Base-by-base conservation (phyloP, 2,329 filamentous ascomycete genomes). In the Aspergillus fructus region DNA sequence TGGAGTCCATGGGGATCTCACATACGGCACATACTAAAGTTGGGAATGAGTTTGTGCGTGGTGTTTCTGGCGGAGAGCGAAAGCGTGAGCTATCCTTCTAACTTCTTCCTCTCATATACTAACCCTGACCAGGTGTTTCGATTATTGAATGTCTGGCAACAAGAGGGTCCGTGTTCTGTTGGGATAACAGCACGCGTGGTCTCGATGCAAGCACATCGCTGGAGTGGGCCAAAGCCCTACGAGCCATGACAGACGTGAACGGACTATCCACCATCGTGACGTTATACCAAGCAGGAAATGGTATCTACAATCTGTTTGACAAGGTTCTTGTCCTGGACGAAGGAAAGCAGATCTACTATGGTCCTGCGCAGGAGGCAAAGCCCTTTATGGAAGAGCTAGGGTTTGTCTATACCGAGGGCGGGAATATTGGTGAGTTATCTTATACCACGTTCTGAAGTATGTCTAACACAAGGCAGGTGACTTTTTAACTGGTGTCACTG, bases 211-310 rank as follows among this genome's bases (percentile, higher is more conserved):
- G 82, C 63, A 88, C 83, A 4, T 86, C 85, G 1, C 74, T 88
- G 1, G 81, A 87, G 52, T 88, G 81, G 66, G 78, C 81, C 30
- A 85, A 84, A 64, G 81, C 83, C 2, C 72, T 89, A 15, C 78
- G 87, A 7, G 81, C 83, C 5, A 78, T 89, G 80, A 88, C 86
- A 0, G 85, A 89, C 59, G 79, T 86, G 1, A 74, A 84, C 4
- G 83, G 84, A 0, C 74, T 87, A 3, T 76, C 84, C 0, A 82
- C 84, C 0, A 83, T 88, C 46, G 84, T 88, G 11, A 87, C 85
- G 0, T 76, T 89, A 0, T 90, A 90, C 67, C 88, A 90, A 66
- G 87, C 88, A 2, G 85, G 85, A 6, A 88, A 90, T 54, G 85
- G 82, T 24, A 89, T 90, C 58, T 89, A 88, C 68, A 77, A 88